Conservation (phyloP, 139 green algal species). For the Chlamydomonas sphaeroides region DNA sequence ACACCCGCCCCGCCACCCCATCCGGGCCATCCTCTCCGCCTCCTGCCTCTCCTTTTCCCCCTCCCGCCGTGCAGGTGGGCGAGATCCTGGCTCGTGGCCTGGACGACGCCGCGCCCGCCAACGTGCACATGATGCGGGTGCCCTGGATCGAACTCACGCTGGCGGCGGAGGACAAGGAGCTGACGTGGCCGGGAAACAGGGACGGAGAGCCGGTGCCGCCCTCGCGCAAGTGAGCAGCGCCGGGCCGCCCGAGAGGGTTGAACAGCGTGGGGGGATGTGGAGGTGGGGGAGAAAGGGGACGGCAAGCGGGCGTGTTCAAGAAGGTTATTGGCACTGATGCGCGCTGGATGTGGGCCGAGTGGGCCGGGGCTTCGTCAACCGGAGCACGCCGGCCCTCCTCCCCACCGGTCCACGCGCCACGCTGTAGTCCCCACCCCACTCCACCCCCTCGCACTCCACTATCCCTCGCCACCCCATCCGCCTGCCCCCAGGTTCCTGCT, state of each 20-base stretch:
- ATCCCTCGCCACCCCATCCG: neutral
- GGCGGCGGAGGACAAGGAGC: neutral
- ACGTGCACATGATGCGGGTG: slow-evolving; percentile 51
- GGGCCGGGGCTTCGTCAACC: neutral
- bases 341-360: too few species aligned
- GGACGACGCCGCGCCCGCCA: slow-evolving; percentile 10
- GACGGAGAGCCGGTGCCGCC: slow-evolving; percentile 38
- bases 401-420: too few species aligned
- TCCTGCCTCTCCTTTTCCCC: neutral
- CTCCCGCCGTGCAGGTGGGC: slow-evolving; percentile 6
- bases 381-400: too few species aligned
- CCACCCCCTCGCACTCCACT: neutral
- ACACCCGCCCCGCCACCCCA: neutral
- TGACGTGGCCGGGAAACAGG: slow-evolving; percentile 27
- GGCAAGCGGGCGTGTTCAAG: too few species aligned
- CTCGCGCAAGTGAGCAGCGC: slow-evolving; percentile 12
- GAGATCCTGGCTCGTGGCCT: slow-evolving; percentile 38
- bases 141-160: slow-evolving; percentile 56
- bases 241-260: too few species aligned
- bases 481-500: slow-evolving; percentile 18
- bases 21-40: too few species aligned
- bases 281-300: too few species aligned
- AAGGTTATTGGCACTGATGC: too few species aligned
- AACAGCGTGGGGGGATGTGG: too few species aligned
- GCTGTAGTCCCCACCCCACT: neutral